phyloP scores from a whole-genome alignment of 352 stramenopile species.

The Phytophthora megakarya region DNA sequence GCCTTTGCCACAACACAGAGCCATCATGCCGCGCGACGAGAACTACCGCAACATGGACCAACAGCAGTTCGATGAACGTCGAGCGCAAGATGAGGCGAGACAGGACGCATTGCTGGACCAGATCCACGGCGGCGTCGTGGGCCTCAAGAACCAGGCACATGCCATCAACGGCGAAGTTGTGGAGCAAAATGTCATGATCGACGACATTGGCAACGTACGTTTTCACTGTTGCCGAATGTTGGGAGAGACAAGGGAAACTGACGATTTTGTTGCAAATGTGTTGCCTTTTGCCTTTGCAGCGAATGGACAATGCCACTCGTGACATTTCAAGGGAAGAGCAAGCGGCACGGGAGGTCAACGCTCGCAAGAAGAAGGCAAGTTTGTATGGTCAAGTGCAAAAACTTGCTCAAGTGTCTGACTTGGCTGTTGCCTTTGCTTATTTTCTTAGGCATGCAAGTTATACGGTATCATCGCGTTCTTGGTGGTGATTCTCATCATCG shows the following conservation, averaged over 20 bases:
- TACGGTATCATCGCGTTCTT: conserved; percentile 74
- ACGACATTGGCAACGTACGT: conserved; percentile 73
- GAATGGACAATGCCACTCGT: conserved; percentile 66
- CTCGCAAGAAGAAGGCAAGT: conserved; percentile 69
- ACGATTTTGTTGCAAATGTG: conserved; percentile 16
- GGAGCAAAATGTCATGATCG: conserved; percentile 83
- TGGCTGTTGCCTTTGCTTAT: conserved; percentile 5
- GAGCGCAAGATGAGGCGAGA: conserved; percentile 53
- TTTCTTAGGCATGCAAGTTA: conserved; percentile 62
- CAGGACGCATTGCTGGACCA: conserved; percentile 82
- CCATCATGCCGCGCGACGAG: conserved; percentile 35
- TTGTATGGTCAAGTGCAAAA: conserved; percentile 7
- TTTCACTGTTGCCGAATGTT: not conserved
- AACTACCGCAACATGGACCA: conserved; percentile 79
- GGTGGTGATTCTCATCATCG: conserved; percentile 63
- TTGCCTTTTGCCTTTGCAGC: conserved; percentile 34
- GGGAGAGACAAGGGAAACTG: conserved; percentile 13
- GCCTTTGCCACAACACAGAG: conserved; percentile 5
- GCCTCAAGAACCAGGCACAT: conserved; percentile 82
- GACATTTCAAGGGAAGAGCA: conserved; percentile 69
- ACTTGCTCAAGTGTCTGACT: conserved; percentile 6
- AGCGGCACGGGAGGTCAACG: conserved; percentile 67
- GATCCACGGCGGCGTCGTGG: conserved; percentile 76
- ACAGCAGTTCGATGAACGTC: conserved; percentile 67
- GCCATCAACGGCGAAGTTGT: conserved; percentile 87